Percentiles rank a stretch among this genome's conserved stretches.
Conservation (phyloP, 306 rosid species). For the Hippophae tibetana region DNA sequence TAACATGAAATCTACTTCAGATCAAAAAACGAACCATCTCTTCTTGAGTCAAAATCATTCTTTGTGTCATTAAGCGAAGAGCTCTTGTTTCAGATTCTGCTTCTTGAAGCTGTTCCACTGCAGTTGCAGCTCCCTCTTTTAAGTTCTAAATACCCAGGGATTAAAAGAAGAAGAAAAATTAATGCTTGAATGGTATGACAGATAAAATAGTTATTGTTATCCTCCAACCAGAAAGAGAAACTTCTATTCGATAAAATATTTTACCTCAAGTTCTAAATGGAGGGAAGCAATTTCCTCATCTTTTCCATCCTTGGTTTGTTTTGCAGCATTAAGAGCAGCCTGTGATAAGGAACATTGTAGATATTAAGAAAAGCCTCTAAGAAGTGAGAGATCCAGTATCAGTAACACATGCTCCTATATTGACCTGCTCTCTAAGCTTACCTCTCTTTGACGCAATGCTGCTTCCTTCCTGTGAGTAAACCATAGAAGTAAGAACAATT, state of each 20-base stretch:
- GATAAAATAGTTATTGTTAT: no score
- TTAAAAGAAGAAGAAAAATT: no score
- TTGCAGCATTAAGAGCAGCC: constrained; percentile 95
- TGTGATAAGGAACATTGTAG: constrained; percentile 27
- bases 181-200: no score
- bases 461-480: constrained; percentile 87
- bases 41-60: constrained; percentile 97
- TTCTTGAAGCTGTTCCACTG: constrained; percentile 70
- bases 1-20: constrained; percentile 9
- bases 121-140: constrained; percentile 61
- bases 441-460: constrained; percentile 93
- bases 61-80: constrained; percentile 85
- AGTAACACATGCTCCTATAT: no score
- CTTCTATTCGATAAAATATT: constrained; percentile 2
- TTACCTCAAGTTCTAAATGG: constrained; percentile 78
- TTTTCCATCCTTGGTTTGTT: constrained; percentile 67
- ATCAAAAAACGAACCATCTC: constrained; percentile 74
- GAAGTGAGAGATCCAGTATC: not conserved
- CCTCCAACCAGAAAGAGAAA: not conserved
- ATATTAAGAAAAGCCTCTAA: constrained; percentile 16
- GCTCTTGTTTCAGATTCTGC: constrained; percentile 87
- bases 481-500: constrained; percentile 22
- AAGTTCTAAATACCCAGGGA: constrained; percentile 40
- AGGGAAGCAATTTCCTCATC: constrained; percentile 67
- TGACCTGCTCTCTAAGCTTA: constrained; percentile 15